Conservation (phyloP, 257 asterid species). For the Primulina tabacum region DNA sequence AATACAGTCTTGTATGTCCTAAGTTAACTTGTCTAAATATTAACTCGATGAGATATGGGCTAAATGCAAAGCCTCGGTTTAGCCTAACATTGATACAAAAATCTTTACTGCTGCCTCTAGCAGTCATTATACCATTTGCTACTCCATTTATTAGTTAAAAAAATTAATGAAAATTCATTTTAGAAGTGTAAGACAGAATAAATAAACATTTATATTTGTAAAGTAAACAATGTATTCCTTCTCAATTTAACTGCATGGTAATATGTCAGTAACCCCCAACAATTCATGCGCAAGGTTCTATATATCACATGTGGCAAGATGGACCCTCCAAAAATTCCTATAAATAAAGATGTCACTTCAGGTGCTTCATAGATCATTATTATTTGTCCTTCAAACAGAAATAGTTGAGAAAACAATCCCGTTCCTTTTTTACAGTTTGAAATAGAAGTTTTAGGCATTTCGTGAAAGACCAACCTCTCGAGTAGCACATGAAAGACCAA, state of each 20-base stretch:
- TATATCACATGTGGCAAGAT: neutral
- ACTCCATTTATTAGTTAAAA: neutral
- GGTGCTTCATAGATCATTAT: neutral
- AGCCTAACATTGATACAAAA: neutral
- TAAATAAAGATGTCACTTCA: neutral
- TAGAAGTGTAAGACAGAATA: neutral
- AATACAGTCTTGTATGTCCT: neutral
- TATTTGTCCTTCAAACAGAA: neutral
- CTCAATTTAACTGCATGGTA: neutral
- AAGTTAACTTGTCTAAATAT: neutral
- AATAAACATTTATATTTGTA: too few species aligned
- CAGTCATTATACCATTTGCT: neutral
- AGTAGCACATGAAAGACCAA: conserved; percentile 29
- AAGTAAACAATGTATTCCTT: too few species aligned
- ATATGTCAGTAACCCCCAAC: neutral
- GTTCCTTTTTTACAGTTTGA: neutral
- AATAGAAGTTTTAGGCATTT: conserved; percentile 2
- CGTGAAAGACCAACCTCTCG: conserved; percentile 41
- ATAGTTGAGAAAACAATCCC: neutral
- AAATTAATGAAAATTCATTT: too few species aligned
- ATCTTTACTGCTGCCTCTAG: neutral
- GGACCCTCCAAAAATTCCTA: neutral
- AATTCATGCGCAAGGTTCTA: neutral
- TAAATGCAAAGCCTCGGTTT: neutral
- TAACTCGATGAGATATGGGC: neutral